A percentile compares a stretch with the other conserved stretches of the same genome.
Conservation (phyloP, 768 basidiomycete species). For the Gyrodon lividus region DNA sequence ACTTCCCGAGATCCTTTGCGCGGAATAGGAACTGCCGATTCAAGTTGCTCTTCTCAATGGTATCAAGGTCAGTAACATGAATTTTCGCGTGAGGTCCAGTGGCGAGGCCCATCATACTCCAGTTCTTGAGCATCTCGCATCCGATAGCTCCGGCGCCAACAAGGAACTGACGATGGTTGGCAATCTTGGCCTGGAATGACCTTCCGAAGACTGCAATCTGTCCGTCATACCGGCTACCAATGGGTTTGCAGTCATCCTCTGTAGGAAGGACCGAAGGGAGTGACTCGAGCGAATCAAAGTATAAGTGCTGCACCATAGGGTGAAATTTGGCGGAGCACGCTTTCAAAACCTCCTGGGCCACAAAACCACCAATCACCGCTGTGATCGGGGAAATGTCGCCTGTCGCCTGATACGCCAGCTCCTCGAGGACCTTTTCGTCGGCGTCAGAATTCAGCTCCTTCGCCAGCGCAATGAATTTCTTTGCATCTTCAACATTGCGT, state of each 20-base stretch:
- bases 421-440: constrained; percentile 78
- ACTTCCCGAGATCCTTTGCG: constrained; percentile 92
- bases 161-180: constrained; percentile 88
- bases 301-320: constrained; percentile 91
- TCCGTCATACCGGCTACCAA: constrained; percentile 83
- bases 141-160: constrained; percentile 99
- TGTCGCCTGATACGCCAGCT: constrained; percentile 87
- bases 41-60: constrained; percentile 98
- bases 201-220: constrained; percentile 97
- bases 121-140: constrained; percentile 99
- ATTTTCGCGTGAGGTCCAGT: constrained; percentile 77
- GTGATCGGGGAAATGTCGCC: constrained; percentile 89
- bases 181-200: constrained; percentile 88
- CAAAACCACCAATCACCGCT: constrained; percentile 95
- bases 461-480: constrained; percentile 66
- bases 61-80: constrained; percentile 95
- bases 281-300: constrained; percentile 97
- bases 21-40: constrained; percentile 99
- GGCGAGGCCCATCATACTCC: constrained; percentile 97
- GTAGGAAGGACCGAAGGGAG: constrained; percentile 73
- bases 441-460: constrained; percentile 75
- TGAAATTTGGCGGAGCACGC: constrained; percentile 98
- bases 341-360: constrained; percentile 97
- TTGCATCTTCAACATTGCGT: constrained; percentile 79
- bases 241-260: constrained; percentile 81